These are phyloP conservation scores for Rhynchospora tenuis DNA, from an alignment of 176 grass and related monocot species.

Conservation along the genomic window DNA sequence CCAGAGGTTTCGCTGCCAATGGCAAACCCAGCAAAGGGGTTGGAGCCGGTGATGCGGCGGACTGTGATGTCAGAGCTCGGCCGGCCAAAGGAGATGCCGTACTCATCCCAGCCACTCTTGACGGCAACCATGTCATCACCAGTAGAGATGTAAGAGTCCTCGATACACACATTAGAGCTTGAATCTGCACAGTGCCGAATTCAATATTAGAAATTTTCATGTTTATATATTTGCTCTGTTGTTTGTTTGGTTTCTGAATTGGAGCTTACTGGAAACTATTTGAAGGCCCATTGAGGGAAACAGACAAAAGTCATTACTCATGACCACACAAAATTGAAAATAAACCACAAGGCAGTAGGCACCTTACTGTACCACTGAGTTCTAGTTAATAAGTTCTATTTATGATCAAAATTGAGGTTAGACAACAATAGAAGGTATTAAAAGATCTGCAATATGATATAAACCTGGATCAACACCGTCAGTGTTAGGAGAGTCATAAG, in stretches of 20 bases:
- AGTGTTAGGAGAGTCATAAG: slow-evolving; percentile 85
- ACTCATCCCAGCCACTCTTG: slow-evolving; percentile 98
- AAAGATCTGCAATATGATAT: slow-evolving; percentile 7
- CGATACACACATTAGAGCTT: slow-evolving; percentile 77
- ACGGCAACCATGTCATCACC: slow-evolving; percentile 79
- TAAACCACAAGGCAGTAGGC: neutral
- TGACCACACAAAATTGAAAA: neutral
- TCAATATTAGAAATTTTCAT: slow-evolving; percentile 2
- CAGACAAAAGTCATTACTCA: neutral
- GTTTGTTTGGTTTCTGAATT: neutral
- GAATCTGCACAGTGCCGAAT: slow-evolving; percentile 47
- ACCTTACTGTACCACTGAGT: neutral
- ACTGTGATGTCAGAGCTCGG: slow-evolving; percentile 67
- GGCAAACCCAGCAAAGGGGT: slow-evolving; percentile 65
- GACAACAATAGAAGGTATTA: neutral
- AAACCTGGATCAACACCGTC: slow-evolving; percentile 93
- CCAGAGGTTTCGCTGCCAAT: slow-evolving; percentile 80
- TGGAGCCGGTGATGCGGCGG: slow-evolving; percentile 57
- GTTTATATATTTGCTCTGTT: neutral
- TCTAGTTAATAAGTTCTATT: neutral
- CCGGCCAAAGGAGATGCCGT: slow-evolving; percentile 63
- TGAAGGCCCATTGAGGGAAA: neutral
- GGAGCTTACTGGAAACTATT: neutral
- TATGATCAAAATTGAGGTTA: neutral
- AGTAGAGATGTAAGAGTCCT: slow-evolving; percentile 86